phyloP scores from a whole-genome alignment of 306 rosid genomes.

The Sesbania bispinosa region DNA sequence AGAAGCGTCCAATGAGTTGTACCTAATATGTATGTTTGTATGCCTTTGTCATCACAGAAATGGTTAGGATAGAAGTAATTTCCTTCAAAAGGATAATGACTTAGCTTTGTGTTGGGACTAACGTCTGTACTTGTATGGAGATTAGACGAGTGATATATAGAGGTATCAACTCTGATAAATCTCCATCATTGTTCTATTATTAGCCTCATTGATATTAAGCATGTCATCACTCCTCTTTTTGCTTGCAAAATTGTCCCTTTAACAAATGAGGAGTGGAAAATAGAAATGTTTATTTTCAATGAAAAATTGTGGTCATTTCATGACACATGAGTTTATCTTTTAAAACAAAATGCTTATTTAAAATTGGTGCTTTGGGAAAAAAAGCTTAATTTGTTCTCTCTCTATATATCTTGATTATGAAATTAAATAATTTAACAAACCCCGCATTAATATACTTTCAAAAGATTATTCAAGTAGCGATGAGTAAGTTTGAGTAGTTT shows the following conservation, averaged over 20 bases:
- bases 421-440: neutral
- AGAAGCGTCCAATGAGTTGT: constrained; percentile 27
- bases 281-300: neutral
- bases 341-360: neutral
- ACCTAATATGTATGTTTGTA: constrained; percentile 22
- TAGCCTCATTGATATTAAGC: neutral
- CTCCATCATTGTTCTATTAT: constrained; percentile 35
- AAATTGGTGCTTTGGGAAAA: neutral
- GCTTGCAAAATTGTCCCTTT: neutral
- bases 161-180: constrained; percentile 21
- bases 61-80: constrained; percentile 12
- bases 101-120: constrained; percentile 29
- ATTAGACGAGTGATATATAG: constrained; percentile 29
- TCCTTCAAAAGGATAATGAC: constrained; percentile 37
- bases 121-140: constrained; percentile 10
- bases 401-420: neutral
- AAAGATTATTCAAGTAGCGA: neutral
- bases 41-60: constrained; percentile 34
- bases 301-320: neutral
- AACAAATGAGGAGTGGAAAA: neutral
- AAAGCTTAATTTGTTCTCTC: neutral
- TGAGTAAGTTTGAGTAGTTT: neutral
- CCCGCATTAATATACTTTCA: neutral
- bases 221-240: neutral
- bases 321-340: neutral